Base-by-base conservation (phyloP, 129 eudicot genomes). In the Ambrosia artemisiifolia region DNA sequence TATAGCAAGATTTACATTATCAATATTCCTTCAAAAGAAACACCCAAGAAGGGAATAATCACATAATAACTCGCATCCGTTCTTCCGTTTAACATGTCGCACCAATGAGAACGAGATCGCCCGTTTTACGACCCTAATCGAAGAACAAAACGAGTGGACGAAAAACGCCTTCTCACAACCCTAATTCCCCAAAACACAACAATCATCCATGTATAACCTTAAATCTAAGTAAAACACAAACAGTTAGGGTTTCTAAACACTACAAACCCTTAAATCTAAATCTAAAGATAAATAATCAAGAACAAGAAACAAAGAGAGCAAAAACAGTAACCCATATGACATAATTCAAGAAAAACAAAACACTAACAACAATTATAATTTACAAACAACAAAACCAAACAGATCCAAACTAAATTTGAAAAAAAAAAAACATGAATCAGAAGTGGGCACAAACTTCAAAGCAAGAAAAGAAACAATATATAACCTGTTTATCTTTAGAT, bases 401-500 rank as follows among this genome's bases (percentile, higher is more conserved):
- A 84, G 85, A 79, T 82, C 75, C 48, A 72, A 24, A 55, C 3
- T 24, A 65, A 67, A 70, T 48, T 66, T n/a, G n/a, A n/a, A 18
- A 3, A 43, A 74, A 74, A 71, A 40, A 53, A 75, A 18, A 1
- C 63, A 34, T 78, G 61, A 78, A 78, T 78, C 77, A 70, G 60
- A 70, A 77, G n/a, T 33, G 61, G 59, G 80, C 72, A 74, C 82
- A 62, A 63, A 74, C 35, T 68, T 28, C 80, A 43, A 67, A 73
- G 13, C 66, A 73, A 14, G 55, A 44, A 75, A 9, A 53, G 0
- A 54, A 84, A 66, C 24, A 44, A 24, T 3, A 9, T 35, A 36
- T 76, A 44, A 85, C 90, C 81, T 82, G 69, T 77, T 82, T 85
- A 50, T 62, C 70, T 57, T 85, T 85, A 14, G 90, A 82, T 79